Base-by-base conservation (phyloP, 257 asterid genomes). In the Buddleja alternifolia region DNA sequence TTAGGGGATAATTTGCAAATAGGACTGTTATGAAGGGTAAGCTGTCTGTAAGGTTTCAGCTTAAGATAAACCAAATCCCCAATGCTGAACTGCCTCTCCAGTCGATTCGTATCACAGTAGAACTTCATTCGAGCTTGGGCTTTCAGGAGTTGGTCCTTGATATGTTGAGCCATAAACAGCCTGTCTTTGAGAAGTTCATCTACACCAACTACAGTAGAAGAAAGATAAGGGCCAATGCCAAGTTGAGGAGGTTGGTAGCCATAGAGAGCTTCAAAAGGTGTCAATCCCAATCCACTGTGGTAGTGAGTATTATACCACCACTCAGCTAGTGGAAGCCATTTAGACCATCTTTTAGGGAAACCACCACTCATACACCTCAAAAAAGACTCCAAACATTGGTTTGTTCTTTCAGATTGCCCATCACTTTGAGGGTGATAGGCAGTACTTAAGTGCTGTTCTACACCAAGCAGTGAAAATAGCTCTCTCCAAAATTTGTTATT, bases 1-100 rank as follows among this genome's bases (percentile, higher is more conserved):
- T 67, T 67, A 0, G 10, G 44, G 15, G 8, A 53, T 4, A 8
- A 0, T 25, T 52, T 39, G 7, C 0, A 44, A 0, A 14, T 1
- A 3, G 3, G 4, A 3, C 50, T 44, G 1, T 44, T n/a, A 1
- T 11, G 0, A 3, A 44, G 3, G 1, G 50, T 0, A 44, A 3
- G 7, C 2, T 8, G 7, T 29, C 10, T 12, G 7, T 44, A 54
- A 17, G 41, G 63, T 2, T 29, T 23, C 1, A 52, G 53, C 24
- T 61, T 60, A 1, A 61, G 12, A 14, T 1, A 71, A 0, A 71
- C 70, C 54, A n/a, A 60, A 23, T 71, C 57, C 0, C 75, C 70
- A 6, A n/a, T 15, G 9, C 2, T 0, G 15, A 10, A 70, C 6
- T 3, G 4, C 3, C 8, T 8, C 32, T 11, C 20, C 21, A 7